Evolutionary conservation across 495 filamentous ascomycete species (phyloP).

Genomic region (Hypoxylon perforatum): DNA sequence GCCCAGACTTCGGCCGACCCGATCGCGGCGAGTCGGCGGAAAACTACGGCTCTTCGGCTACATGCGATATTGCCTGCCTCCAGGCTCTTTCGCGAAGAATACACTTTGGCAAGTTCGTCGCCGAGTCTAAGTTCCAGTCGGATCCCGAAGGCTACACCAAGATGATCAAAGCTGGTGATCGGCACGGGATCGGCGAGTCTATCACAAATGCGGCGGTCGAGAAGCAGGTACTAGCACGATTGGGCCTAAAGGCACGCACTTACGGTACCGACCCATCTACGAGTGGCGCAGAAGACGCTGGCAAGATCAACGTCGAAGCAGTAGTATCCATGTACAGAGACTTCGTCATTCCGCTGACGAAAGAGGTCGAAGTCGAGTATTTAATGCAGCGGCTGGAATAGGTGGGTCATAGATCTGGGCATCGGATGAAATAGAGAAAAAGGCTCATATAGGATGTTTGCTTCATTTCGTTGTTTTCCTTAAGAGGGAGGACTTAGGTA

Average conservation of each 20-base stretch:
- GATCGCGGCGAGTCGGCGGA: slow-evolving; percentile 89
- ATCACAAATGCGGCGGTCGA: slow-evolving; percentile 94
- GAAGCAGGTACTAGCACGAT: slow-evolving; percentile 86
- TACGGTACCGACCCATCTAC: slow-evolving; percentile 92
- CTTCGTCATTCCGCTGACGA: slow-evolving; percentile 95
- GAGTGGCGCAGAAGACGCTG: slow-evolving; percentile 46
- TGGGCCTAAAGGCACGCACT: slow-evolving; percentile 91
- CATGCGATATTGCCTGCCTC: slow-evolving; percentile 88
- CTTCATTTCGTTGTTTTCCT: slow-evolving; percentile 22
- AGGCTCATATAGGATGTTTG: slow-evolving; percentile 13
- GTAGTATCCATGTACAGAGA: slow-evolving; percentile 96
- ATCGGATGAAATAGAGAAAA: neutral
- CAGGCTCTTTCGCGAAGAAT: slow-evolving; percentile 93
- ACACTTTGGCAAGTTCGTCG: slow-evolving; percentile 99
- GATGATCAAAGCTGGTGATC: slow-evolving; percentile 82
- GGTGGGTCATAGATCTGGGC: slow-evolving; percentile 7
- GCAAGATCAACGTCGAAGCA: slow-evolving; percentile 91
- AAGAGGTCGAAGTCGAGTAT: slow-evolving; percentile 97
- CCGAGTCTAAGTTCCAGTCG: slow-evolving; percentile 94
- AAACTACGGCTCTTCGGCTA: slow-evolving; percentile 94
- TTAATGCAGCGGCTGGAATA: slow-evolving; percentile 87
- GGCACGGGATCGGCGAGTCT: slow-evolving; percentile 82
- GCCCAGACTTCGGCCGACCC: slow-evolving; percentile 73
- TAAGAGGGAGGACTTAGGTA: slow-evolving; percentile 67
- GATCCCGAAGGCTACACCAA: slow-evolving; percentile 82